A percentile compares a stretch with the other conserved stretches of the same genome.
Evolutionary conservation across 441 rosid species (phyloP).

Genomic region (Aleurites moluccanus): DNA sequence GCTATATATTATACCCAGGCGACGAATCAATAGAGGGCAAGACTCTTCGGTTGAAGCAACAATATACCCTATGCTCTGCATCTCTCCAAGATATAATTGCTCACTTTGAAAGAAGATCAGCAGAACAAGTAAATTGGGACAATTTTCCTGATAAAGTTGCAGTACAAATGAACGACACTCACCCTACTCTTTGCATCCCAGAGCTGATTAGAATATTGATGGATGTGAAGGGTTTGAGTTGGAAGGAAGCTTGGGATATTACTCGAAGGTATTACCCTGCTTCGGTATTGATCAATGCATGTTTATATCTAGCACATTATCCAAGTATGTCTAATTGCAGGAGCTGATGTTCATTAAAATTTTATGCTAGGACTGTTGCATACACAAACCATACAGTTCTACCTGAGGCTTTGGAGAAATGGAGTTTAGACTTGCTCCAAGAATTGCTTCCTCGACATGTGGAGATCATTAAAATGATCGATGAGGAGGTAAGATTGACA

Average conservation of each 20-base stretch:
- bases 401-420: constrained; percentile 54
- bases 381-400: constrained; percentile 52
- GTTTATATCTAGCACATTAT: not conserved
- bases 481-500: constrained; percentile 39
- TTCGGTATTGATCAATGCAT: not conserved
- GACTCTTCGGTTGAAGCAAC: constrained; percentile 49
- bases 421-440: constrained; percentile 49
- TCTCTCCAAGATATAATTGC: constrained; percentile 50
- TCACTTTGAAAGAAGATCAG: constrained; percentile 41
- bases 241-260: constrained; percentile 48
- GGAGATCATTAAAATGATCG: constrained; percentile 43
- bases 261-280: constrained; percentile 37
- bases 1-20: constrained; percentile 46
- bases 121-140: constrained; percentile 35
- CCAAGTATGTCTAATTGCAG: constrained; percentile 1
- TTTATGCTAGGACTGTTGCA: constrained; percentile 41
- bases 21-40: constrained; percentile 49
- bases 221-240: constrained; percentile 44
- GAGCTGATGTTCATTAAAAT: constrained; percentile 8
- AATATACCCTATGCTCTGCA: constrained; percentile 48
- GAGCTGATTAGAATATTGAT: constrained; percentile 46
- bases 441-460: constrained; percentile 51
- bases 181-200: constrained; percentile 50
- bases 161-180: constrained; percentile 58
- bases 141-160: constrained; percentile 45